Percentiles rank a stretch among this genome's conserved stretches.
Evolutionary conservation across 495 filamentous ascomycete genomes (phyloP).

Genomic region (Cercophora sp.): DNA sequence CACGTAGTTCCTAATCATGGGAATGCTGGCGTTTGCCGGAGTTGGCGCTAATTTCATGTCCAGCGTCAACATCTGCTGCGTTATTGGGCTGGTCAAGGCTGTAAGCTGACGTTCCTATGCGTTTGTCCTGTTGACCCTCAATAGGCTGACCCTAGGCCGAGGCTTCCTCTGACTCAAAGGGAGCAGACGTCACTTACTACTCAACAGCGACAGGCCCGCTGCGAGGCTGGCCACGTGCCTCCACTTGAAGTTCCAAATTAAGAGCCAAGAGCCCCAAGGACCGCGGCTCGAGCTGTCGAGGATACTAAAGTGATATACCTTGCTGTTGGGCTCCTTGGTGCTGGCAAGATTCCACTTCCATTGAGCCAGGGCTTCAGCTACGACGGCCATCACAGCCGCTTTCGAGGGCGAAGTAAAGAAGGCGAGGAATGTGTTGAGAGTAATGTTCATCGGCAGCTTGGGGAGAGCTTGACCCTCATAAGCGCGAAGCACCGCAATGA

Average conservation of each 20-base stretch:
- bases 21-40: too few relatives aligned
- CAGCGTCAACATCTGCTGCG: slow-evolving; percentile 11
- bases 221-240: slow-evolving; percentile 4
- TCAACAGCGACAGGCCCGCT: slow-evolving; percentile 5
- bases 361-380: slow-evolving; percentile 38
- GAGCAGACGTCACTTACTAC: too few relatives aligned
- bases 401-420: slow-evolving; percentile 41
- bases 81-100: slow-evolving; percentile 12
- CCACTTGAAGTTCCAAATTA: slow-evolving; percentile 10
- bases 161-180: too few relatives aligned
- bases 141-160: too few relatives aligned
- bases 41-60: too few relatives aligned
- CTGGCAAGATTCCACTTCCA: slow-evolving; percentile 37
- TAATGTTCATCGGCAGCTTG: slow-evolving; percentile 23
- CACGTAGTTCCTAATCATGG: too few relatives aligned
- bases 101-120: too few relatives aligned
- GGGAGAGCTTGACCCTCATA: slow-evolving; percentile 13
- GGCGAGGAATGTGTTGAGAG: slow-evolving; percentile 10
- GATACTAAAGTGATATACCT: slow-evolving; percentile 36
- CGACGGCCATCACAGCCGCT: slow-evolving; percentile 36
- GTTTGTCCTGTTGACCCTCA: too few relatives aligned
- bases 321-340: slow-evolving; percentile 12
- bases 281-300: slow-evolving; percentile 38
- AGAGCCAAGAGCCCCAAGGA: slow-evolving; percentile 15
- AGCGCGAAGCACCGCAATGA: slow-evolving; percentile 9